A percentile compares a stretch with the other conserved stretches of the same genome.
Conservation (phyloP, 345 rosid genomes). For the Orychophragmus violaceus region DNA sequence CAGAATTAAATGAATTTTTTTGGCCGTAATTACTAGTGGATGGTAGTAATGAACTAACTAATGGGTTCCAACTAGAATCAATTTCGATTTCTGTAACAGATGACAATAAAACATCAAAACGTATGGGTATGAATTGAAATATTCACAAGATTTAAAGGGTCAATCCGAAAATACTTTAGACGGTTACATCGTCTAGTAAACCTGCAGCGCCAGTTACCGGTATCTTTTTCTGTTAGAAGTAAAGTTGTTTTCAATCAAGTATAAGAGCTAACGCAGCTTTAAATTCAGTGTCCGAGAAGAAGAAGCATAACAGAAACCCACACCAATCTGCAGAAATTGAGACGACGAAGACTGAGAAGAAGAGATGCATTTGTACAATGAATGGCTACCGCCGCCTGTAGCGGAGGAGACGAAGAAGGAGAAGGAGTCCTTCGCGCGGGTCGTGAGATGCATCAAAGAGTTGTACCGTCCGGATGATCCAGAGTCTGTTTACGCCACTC, state of each 20-base stretch:
- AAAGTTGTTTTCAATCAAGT: conserved; percentile 24
- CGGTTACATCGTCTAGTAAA: conserved; percentile 13
- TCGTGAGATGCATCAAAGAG: conserved; percentile 55
- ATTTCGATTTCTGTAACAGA: too few species aligned
- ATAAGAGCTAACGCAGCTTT: conserved; percentile 14
- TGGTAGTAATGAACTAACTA: background rate
- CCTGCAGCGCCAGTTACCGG: conserved; percentile 31
- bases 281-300: conserved; percentile 9
- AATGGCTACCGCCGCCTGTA: conserved; percentile 92
- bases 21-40: background rate
- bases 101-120: too few species aligned
- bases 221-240: background rate
- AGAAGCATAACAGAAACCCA: too few species aligned
- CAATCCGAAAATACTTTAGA: background rate
- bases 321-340: conserved; percentile 4
- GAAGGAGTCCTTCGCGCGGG: conserved; percentile 68
- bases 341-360: conserved; percentile 12
- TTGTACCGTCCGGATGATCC: conserved; percentile 71
- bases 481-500: conserved; percentile 83
- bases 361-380: conserved; percentile 90
- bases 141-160: background rate
- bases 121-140: background rate
- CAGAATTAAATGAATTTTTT: background rate
- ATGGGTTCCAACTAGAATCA: background rate
- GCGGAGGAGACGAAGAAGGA: conserved; percentile 78